A percentile compares a stretch with the other conserved stretches of the same genome.
Evolutionary conservation across 2,329 filamentous ascomycete species (phyloP).

Genomic region (Monilinia fructicola): DNA sequence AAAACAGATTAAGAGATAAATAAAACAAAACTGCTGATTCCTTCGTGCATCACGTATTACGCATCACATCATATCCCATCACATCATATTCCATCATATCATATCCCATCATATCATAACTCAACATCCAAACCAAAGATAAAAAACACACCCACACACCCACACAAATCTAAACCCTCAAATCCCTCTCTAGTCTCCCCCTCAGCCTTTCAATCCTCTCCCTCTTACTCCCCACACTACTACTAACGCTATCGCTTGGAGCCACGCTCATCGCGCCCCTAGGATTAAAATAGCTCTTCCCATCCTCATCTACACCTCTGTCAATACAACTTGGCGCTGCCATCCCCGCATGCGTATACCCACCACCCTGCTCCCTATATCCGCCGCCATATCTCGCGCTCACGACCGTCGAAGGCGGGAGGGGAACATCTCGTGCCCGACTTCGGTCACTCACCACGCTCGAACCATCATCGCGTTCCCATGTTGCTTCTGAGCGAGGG

Average conservation of each 20-base stretch:
- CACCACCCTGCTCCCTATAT: slow-evolving; percentile 1
- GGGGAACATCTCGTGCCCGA: slow-evolving; percentile 27
- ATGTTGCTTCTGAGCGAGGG: slow-evolving; percentile 16
- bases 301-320: slow-evolving; percentile 10
- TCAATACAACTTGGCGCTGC: not conserved
- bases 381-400: slow-evolving; percentile 21
- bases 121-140: no score
- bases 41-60: no score
- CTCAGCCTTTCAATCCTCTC: slow-evolving; percentile 33
- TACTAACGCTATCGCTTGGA: slow-evolving; percentile 62
- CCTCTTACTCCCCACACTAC: slow-evolving; percentile 51
- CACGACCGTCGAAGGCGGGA: slow-evolving; percentile 22
- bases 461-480: slow-evolving; percentile 15
- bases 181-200: slow-evolving; percentile 23
- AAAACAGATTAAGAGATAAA: no score
- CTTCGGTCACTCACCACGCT: not conserved
- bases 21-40: not conserved
- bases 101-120: no score
- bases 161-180: not conserved
- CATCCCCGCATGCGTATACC: slow-evolving; percentile 4
- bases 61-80: no score
- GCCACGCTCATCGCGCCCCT: slow-evolving; percentile 55
- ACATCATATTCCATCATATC: no score
- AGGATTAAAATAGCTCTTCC: slow-evolving; percentile 20
- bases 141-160: not conserved